Base-by-base conservation (phyloP, 2,329 filamentous ascomycete genomes). In the Zymoseptoria crescenta region DNA sequence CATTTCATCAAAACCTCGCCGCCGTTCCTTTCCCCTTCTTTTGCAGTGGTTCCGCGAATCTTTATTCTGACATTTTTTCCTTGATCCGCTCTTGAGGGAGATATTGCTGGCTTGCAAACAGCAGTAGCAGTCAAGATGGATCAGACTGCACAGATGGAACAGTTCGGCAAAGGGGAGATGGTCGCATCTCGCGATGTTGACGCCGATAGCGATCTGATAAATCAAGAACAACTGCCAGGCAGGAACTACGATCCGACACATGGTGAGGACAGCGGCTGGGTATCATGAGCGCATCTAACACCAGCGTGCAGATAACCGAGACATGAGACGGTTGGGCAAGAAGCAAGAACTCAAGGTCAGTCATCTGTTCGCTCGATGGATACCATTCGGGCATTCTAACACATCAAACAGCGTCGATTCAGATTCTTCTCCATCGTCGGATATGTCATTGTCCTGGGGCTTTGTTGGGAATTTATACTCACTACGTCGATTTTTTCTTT, bases 371-470 rank as follows among this genome's bases (percentile, higher is more conserved):
- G 29, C 20, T 8, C 5, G 27, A 52, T 48, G 29, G n/a, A 13
- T 50, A 50, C 28, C 28, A 35, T 13, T 16, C 5, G 13, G 45
- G 57, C 20, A 27, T 50, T 28, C 52, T 67, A 27, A 66, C 35
- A 66, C 28, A 19, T 49, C 3, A 6, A 19, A 30, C 57, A 69
- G 66, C 64, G 68, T 56, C 65, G 65, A 50, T 70, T 71, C 55
- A 58, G 67, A 45, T 68, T 67, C 57, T 66, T 67, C 56, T 64
- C 62, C 51, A 68, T 71, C 52, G 65, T 69, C 9, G 67, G 67
- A 28, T 71, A 68, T 51, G 64, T 67, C 13, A 60, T 67, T 48
- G 62, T 71, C 13, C 61, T 70, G 3, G 67, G 66, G 27, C 58
- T 64, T 10, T 67, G 67, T 8, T 71, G 67, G 67, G 63, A 65